phyloP scores from a whole-genome alignment of 176 grass and related monocot genomes.

The Ananas comosus region DNA sequence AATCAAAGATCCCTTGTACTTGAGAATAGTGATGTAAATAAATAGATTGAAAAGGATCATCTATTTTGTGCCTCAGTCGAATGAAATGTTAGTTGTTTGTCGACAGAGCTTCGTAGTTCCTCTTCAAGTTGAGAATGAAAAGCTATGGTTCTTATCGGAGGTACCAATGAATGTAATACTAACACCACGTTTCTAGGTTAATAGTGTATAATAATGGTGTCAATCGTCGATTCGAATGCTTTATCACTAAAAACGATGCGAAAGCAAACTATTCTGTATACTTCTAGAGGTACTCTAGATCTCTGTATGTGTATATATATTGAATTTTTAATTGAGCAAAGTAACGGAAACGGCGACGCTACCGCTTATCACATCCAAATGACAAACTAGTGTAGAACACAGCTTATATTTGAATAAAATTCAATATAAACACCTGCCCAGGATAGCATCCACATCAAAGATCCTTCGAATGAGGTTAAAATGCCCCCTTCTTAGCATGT shows the following conservation, averaged over 20 bases:
- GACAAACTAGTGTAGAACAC: too few species aligned
- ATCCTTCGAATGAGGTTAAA: background rate
- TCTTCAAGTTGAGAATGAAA: background rate
- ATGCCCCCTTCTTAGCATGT: background rate
- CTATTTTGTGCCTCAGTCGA: conserved; percentile 13
- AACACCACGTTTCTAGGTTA: too few species aligned
- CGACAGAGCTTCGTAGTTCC: background rate
- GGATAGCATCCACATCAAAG: background rate
- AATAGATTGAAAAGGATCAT: conserved; percentile 7
- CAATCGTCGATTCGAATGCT: too few species aligned
- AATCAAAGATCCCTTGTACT: background rate
- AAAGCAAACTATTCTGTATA: too few species aligned
- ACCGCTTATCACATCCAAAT: too few species aligned
- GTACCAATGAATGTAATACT: too few species aligned
- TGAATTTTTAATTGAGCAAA: too few species aligned
- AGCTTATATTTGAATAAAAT: background rate
- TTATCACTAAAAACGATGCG: too few species aligned
- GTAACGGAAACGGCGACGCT: too few species aligned
- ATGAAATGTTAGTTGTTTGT: background rate
- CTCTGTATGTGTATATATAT: too few species aligned
- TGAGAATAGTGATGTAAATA: background rate
- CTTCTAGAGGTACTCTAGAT: too few species aligned
- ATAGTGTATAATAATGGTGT: too few species aligned
- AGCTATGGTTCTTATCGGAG: background rate
- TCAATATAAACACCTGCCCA: background rate